Evolutionary conservation across 179 eudicot species (phyloP).

Genomic region (Spergularia azorica): DNA sequence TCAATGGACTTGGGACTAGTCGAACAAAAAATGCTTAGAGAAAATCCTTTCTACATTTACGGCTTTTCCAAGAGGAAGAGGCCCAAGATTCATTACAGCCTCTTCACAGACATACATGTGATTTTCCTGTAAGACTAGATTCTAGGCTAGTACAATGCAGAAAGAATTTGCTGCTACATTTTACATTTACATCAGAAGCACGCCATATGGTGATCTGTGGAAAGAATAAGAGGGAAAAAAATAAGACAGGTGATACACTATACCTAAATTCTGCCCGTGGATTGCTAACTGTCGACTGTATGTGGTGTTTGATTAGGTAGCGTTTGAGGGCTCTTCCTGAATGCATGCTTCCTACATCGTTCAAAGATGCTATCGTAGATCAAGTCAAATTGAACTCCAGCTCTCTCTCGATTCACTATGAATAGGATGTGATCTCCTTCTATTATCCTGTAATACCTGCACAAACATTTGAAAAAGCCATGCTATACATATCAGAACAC

Average conservation of each 20-base stretch:
- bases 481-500: background rate
- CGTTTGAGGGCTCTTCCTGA: slow-evolving; percentile 57
- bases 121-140: background rate
- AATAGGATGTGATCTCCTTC: slow-evolving; percentile 88
- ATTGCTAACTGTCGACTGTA: slow-evolving; percentile 24
- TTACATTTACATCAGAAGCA: slow-evolving; percentile 30
- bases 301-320: slow-evolving; percentile 56
- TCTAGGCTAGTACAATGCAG: slow-evolving; percentile 8
- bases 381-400: slow-evolving; percentile 81
- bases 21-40: background rate
- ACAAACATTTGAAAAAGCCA: background rate
- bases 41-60: slow-evolving; percentile 4
- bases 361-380: slow-evolving; percentile 88
- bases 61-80: background rate
- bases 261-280: background rate
- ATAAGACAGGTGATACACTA: slow-evolving; percentile 13
- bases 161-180: slow-evolving; percentile 5
- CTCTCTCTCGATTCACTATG: slow-evolving; percentile 79
- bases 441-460: slow-evolving; percentile 88
- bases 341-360: slow-evolving; percentile 83
- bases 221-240: background rate
- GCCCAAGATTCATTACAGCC: slow-evolving; percentile 7
- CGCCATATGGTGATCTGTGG: slow-evolving; percentile 4
- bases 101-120: background rate
- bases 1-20: too few relatives aligned